A percentile compares a stretch with the other conserved stretches of the same genome.
These are phyloP conservation scores for Fusarium duplospermum DNA, from an alignment of 2,329 filamentous ascomycete species.

Conservation along the genomic window DNA sequence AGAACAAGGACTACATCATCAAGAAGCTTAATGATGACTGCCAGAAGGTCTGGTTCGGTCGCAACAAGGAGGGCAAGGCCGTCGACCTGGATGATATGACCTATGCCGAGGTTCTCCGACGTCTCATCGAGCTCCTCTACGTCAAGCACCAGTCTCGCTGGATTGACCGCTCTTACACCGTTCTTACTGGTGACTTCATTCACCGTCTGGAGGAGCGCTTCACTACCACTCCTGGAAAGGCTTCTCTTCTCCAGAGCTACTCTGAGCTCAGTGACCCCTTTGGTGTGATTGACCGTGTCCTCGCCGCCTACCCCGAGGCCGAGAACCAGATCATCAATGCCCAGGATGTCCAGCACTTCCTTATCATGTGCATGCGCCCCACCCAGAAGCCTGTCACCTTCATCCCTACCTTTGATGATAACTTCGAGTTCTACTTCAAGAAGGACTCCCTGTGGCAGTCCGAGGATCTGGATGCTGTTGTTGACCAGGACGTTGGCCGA, in stretches of 20 bases:
- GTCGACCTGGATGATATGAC: constrained; percentile 97
- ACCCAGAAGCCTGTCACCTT: constrained; percentile 98
- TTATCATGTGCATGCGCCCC: constrained; percentile 89
- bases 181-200: constrained; percentile 93
- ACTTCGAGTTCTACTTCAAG: constrained; percentile 99
- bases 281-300: constrained; percentile 79
- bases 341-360: constrained; percentile 97
- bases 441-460: constrained; percentile 99
- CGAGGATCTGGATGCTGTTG: constrained; percentile 94
- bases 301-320: constrained; percentile 86
- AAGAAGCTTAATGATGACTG: constrained; percentile 96
- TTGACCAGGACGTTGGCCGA: constrained; percentile 93
- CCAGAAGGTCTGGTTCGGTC: constrained; percentile 96
- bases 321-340: constrained; percentile 95
- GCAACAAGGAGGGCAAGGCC: constrained; percentile 81
- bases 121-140: constrained; percentile 91
- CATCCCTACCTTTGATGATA: constrained; percentile 93
- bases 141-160: constrained; percentile 90
- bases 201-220: constrained; percentile 97
- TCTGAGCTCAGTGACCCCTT: constrained; percentile 88
- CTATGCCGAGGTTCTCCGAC: constrained; percentile 86
- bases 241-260: constrained; percentile 90
- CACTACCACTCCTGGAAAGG: constrained; percentile 75
- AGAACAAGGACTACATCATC: constrained; percentile 91
- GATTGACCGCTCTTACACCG: constrained; percentile 88